Conservation (phyloP, 768 basidiomycete species). For the Flagelloscypha sp. region DNA sequence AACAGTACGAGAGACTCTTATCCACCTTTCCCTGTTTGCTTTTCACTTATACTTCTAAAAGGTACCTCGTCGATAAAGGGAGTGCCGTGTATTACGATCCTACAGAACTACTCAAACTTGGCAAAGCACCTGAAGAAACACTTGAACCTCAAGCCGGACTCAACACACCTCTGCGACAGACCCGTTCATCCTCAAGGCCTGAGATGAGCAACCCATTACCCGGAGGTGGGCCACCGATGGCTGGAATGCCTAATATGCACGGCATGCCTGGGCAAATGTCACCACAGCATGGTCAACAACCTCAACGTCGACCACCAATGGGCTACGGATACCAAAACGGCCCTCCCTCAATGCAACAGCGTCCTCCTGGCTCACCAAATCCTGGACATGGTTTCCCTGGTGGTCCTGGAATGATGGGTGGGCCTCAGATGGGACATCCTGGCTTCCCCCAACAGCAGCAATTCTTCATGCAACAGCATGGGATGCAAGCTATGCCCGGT, state of each 20-base stretch:
- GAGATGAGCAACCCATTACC: slow-evolving; percentile 15
- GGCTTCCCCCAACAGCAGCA: slow-evolving; percentile 19
- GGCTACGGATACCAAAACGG: slow-evolving; percentile 18
- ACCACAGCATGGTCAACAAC: slow-evolving; percentile 16
- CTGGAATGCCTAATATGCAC: slow-evolving; percentile 11
- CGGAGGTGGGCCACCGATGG: slow-evolving; percentile 10
- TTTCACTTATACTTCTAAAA: slow-evolving; percentile 18
- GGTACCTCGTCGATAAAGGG: slow-evolving; percentile 68
- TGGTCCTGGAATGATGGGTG: slow-evolving; percentile 22
- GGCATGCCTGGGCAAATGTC: slow-evolving; percentile 13
- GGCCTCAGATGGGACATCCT: slow-evolving; percentile 19
- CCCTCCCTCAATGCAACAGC: slow-evolving; percentile 17
- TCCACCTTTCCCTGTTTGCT: neutral
- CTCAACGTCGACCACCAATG: slow-evolving; percentile 19
- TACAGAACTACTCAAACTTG: slow-evolving; percentile 45
- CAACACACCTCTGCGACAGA: slow-evolving; percentile 28
- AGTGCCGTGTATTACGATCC: slow-evolving; percentile 73
- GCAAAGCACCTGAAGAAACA: slow-evolving; percentile 28
- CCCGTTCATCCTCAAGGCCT: too few species aligned
- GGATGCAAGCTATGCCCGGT: too few species aligned
- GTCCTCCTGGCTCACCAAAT: slow-evolving; percentile 16
- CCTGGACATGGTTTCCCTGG: slow-evolving; percentile 25
- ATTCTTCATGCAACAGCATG: slow-evolving; percentile 23
- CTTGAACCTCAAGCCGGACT: slow-evolving; percentile 23
- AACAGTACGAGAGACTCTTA: slow-evolving; percentile 48